phyloP scores from a whole-genome alignment of 768 basidiomycete genomes.

The Leccinum arenicola region DNA sequence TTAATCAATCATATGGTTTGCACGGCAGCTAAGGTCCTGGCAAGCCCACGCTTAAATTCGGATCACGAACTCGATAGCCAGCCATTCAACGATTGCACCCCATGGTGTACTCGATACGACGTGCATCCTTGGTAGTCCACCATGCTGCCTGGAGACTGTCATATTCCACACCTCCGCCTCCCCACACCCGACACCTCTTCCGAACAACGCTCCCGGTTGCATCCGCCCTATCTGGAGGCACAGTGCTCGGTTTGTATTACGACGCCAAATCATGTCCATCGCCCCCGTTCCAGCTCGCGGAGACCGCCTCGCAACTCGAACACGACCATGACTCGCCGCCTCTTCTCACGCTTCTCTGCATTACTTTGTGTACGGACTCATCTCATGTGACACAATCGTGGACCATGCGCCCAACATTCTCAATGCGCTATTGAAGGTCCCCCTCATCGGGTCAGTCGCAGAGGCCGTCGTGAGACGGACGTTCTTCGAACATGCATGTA shows the following conservation, averaged over 20 bases:
- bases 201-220: constrained; percentile 16
- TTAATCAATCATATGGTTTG: background rate
- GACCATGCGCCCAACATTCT: constrained; percentile 72
- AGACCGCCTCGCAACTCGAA: background rate
- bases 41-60: background rate
- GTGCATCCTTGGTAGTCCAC: constrained; percentile 1
- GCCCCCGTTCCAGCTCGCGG: constrained; percentile 16
- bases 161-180: constrained; percentile 6
- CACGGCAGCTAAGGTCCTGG: background rate
- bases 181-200: constrained; percentile 3
- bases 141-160: constrained; percentile 1
- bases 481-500: constrained; percentile 78
- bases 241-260: constrained; percentile 19
- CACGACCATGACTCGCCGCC: constrained; percentile 14
- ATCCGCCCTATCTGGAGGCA: constrained; percentile 18
- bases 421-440: constrained; percentile 45
- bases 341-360: constrained; percentile 50
- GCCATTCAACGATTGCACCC: background rate
- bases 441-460: constrained; percentile 56
- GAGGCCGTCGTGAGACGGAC: constrained; percentile 71
- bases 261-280: constrained; percentile 27
- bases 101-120: constrained; percentile 14
- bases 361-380: constrained; percentile 80
- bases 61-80: background rate
- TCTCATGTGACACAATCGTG: constrained; percentile 73